Evolutionary conservation across 495 filamentous ascomycete species (phyloP).

Genomic region (Penicillium cinerascens): DNA sequence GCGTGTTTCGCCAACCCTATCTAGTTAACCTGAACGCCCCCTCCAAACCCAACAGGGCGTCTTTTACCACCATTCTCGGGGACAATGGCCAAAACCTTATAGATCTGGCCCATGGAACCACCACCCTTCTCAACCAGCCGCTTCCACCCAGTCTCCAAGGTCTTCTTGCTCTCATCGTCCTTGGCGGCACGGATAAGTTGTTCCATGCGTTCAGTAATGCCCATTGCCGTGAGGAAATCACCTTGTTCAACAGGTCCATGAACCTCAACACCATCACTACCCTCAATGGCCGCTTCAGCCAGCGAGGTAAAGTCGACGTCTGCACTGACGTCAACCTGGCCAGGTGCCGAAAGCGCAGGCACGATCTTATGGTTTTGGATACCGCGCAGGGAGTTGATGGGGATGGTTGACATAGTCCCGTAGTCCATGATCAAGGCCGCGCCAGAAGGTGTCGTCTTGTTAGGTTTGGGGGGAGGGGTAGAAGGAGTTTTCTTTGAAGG

Average conservation of each 20-base stretch:
- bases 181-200: slow-evolving; percentile 53
- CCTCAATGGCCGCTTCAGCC: slow-evolving; percentile 72
- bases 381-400: slow-evolving; percentile 81
- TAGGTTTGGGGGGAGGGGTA: slow-evolving; percentile 10
- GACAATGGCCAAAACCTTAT: slow-evolving; percentile 88
- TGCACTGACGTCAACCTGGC: slow-evolving; percentile 78
- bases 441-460: slow-evolving; percentile 64
- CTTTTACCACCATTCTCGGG: slow-evolving; percentile 71
- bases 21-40: slow-evolving; percentile 48
- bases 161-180: slow-evolving; percentile 51
- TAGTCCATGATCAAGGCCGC: slow-evolving; percentile 94
- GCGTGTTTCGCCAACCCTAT: too few species aligned
- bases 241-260: slow-evolving; percentile 91
- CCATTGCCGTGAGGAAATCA: slow-evolving; percentile 72
- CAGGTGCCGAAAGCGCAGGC: slow-evolving; percentile 72
- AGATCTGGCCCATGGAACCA: slow-evolving; percentile 87
- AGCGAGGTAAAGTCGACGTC: slow-evolving; percentile 90
- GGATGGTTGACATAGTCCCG: slow-evolving; percentile 73
- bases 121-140: slow-evolving; percentile 73
- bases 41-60: slow-evolving; percentile 89
- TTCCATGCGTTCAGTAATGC: slow-evolving; percentile 72
- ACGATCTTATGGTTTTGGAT: slow-evolving; percentile 71
- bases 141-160: slow-evolving; percentile 70
- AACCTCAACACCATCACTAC: slow-evolving; percentile 77
- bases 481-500: slow-evolving; percentile 25